Conservation (phyloP, 495 filamentous ascomycete species). For the Penicillium desertorum region DNA sequence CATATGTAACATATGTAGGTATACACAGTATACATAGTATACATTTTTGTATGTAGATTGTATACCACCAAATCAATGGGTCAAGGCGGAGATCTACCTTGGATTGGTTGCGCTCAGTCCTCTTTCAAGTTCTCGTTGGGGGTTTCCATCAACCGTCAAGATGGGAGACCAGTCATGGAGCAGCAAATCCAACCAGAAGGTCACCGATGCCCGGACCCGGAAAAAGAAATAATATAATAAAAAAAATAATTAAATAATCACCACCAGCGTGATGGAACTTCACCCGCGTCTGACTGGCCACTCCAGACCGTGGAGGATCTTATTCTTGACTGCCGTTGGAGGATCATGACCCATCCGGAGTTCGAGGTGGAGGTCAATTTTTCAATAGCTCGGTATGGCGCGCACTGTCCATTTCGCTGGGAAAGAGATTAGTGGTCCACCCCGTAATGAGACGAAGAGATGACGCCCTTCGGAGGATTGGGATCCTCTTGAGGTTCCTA, state of each 20-base stretch:
- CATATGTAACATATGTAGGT: too few species aligned
- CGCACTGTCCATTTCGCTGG: slow-evolving; percentile 7
- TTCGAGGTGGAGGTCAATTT: slow-evolving; percentile 16
- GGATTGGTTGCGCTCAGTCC: slow-evolving; percentile 14
- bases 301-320: slow-evolving; percentile 8
- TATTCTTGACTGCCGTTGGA: slow-evolving; percentile 17
- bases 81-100: slow-evolving; percentile 12
- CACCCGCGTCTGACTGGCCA: background rate
- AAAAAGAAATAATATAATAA: background rate
- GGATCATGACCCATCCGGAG: slow-evolving; percentile 11
- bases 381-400: slow-evolving; percentile 22
- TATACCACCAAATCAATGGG: background rate
- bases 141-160: background rate
- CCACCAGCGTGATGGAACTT: background rate
- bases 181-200: background rate
- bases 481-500: background rate
- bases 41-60: background rate
- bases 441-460: background rate
- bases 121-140: background rate
- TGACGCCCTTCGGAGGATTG: slow-evolving; percentile 1
- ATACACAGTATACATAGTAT: background rate
- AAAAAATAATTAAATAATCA: background rate
- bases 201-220: slow-evolving; percentile 6
- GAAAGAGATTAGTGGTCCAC: background rate
- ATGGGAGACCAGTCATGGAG: background rate